A percentile compares a stretch with the other conserved stretches of the same genome.
Evolutionary conservation across 306 rosid species (phyloP).

Genomic region (Coriaria nepalensis): DNA sequence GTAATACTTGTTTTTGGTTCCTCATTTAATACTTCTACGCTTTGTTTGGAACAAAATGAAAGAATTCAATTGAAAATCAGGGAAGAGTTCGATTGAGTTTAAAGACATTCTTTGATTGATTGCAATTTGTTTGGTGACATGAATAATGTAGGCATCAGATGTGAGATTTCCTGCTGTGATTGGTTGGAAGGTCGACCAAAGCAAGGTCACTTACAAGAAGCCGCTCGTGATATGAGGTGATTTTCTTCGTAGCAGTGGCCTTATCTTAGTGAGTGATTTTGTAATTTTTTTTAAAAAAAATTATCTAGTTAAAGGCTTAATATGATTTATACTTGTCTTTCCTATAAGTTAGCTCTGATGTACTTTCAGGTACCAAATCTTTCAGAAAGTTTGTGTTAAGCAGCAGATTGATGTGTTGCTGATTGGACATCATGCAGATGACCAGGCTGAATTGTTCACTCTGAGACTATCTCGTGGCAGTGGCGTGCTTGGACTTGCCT

Average conservation of each 20-base stretch:
- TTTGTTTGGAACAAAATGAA: too few species aligned
- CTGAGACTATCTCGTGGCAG: constrained; percentile 87
- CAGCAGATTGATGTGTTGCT: constrained; percentile 58
- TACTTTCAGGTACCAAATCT: constrained; percentile 44
- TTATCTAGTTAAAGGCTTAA: constrained; percentile 8
- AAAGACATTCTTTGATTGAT: too few species aligned
- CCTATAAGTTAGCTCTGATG: constrained; percentile 7
- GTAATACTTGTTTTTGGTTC: constrained; percentile 14
- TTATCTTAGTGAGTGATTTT: not conserved
- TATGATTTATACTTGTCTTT: not conserved
- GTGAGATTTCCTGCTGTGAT: constrained; percentile 58
- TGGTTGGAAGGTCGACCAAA: constrained; percentile 76
- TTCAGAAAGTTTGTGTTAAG: constrained; percentile 58
- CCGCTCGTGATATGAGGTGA: constrained; percentile 89
- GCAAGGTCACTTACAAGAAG: constrained; percentile 90
- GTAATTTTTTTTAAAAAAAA: not conserved
- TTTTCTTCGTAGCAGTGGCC: not conserved
- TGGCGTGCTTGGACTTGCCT: constrained; percentile 96
- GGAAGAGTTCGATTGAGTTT: too few species aligned
- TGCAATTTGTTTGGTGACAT: not conserved
- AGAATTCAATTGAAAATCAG: too few species aligned
- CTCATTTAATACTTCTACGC: not conserved
- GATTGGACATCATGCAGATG: constrained; percentile 90
- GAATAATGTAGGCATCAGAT: constrained; percentile 59
- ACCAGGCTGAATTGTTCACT: constrained; percentile 92